These are phyloP conservation scores for Bipolaris victoriae DNA, from an alignment of 2,329 filamentous ascomycete genomes.

Conservation along the genomic window DNA sequence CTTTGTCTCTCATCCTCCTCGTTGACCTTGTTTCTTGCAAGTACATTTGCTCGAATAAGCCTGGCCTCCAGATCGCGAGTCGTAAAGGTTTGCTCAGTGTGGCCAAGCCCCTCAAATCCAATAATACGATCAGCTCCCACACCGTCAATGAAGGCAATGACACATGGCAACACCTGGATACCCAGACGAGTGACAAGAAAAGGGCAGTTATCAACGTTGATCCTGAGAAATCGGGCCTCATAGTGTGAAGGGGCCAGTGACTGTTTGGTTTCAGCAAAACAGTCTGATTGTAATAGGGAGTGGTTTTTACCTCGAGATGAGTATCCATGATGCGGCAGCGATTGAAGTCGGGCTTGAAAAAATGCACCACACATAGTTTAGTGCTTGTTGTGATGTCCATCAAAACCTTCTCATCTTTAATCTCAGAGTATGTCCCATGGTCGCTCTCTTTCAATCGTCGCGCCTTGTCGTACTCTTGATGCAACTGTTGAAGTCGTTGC, in stretches of 20 bases:
- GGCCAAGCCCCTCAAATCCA: conserved; percentile 64
- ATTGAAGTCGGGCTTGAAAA: conserved; percentile 68
- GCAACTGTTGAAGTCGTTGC: conserved; percentile 63
- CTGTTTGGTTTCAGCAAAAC: conserved; percentile 30
- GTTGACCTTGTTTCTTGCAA: conserved; percentile 59
- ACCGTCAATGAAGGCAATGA: conserved; percentile 63
- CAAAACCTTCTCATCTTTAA: conserved; percentile 64
- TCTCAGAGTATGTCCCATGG: conserved; percentile 61
- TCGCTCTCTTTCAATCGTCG: conserved; percentile 58
- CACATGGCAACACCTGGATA: conserved; percentile 64
- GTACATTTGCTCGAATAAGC: conserved; percentile 58
- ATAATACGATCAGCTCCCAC: conserved; percentile 62
- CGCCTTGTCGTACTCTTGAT: conserved; percentile 61
- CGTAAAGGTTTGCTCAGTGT: conserved; percentile 60
- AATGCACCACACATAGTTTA: conserved; percentile 66
- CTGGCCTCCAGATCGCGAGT: conserved; percentile 61
- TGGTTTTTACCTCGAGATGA: conserved; percentile 55
- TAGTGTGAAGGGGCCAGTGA: conserved; percentile 62
- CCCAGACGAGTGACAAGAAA: conserved; percentile 65
- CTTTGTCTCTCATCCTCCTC: conserved; percentile 50
- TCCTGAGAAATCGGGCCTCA: conserved; percentile 63
- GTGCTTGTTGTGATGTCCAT: conserved; percentile 66
- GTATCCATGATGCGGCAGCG: conserved; percentile 68
- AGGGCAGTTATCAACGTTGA: conserved; percentile 66
- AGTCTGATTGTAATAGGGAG: not conserved